Evolutionary conservation across 768 basidiomycete genomes (phyloP).

Genomic region (Tulasnella sp.): DNA sequence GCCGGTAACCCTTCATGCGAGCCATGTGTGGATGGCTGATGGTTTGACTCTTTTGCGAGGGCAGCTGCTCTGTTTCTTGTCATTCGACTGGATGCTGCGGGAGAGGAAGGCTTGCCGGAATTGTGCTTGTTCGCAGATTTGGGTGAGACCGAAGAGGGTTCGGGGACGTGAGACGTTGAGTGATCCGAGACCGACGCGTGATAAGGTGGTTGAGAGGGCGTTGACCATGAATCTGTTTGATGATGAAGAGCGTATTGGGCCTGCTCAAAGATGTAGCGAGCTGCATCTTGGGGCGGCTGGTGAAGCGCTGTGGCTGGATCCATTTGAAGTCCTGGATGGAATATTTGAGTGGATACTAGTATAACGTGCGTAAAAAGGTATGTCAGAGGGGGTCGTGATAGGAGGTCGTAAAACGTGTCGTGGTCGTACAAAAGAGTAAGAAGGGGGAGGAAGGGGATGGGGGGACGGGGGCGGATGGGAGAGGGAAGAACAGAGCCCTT

Average conservation of each 20-base stretch:
- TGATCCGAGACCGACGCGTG: background rate
- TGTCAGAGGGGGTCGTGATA: slow-evolving; percentile 12
- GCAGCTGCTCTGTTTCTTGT: slow-evolving; percentile 4
- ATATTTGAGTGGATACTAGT: background rate
- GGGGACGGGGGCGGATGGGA: slow-evolving; percentile 6
- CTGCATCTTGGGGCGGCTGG: slow-evolving; percentile 15
- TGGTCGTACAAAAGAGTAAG: slow-evolving; percentile 12
- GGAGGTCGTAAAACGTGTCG: slow-evolving; percentile 17
- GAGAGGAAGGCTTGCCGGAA: background rate
- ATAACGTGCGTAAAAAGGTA: slow-evolving; percentile 1
- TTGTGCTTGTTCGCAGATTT: background rate
- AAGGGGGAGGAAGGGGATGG: slow-evolving; percentile 7
- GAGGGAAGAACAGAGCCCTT: background rate
- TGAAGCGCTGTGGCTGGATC: slow-evolving; percentile 11
- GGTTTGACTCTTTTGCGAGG: slow-evolving; percentile 1
- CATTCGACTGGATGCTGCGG: background rate
- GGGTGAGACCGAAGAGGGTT: background rate
- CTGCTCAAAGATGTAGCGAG: slow-evolving; percentile 16
- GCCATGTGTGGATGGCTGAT: background rate
- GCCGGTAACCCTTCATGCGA: background rate
- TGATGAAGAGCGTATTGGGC: slow-evolving; percentile 13
- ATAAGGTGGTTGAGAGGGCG: background rate
- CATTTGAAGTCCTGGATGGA: background rate
- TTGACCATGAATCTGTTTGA: background rate
- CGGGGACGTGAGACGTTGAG: background rate